Conservation (phyloP, 78 protist species). For the Planoprotostelium fungivorum region DNA sequence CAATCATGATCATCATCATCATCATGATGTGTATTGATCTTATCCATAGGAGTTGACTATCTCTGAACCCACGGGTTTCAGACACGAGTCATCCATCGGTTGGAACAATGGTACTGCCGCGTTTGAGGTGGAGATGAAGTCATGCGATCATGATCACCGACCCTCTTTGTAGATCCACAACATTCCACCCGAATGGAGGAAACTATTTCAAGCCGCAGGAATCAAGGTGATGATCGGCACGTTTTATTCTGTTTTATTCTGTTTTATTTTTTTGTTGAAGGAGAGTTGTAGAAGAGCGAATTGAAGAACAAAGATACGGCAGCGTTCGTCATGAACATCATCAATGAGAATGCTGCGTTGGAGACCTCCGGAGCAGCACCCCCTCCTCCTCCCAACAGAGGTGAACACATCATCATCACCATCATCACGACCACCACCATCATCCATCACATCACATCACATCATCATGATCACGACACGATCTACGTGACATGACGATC, state of each 20-base stretch:
- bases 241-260: too few species aligned
- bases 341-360: conserved; percentile 23
- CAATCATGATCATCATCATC: neutral
- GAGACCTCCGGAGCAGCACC: neutral
- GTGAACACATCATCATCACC: neutral
- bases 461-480: too few species aligned
- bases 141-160: neutral
- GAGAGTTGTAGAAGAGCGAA: conserved; percentile 25
- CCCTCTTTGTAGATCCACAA: conserved; percentile 41
- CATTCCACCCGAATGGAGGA: conserved; percentile 70
- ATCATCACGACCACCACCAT: conserved; percentile 26
- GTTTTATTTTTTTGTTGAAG: too few species aligned
- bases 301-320: conserved; percentile 64
- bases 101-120: conserved; percentile 10
- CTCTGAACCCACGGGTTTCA: conserved; percentile 54
- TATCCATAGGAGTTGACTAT: conserved; percentile 21
- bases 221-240: neutral
- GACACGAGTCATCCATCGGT: conserved; percentile 61
- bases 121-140: neutral
- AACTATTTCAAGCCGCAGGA: conserved; percentile 66
- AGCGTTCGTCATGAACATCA: conserved; percentile 49
- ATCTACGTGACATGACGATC: too few species aligned
- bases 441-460: too few species aligned
- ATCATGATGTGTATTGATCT: neutral
- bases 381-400: neutral